Percentiles rank a stretch among this genome's conserved stretches.
phyloP scores from a whole-genome alignment of 2,329 filamentous ascomycete genomes.

The Neurospora sp. region DNA sequence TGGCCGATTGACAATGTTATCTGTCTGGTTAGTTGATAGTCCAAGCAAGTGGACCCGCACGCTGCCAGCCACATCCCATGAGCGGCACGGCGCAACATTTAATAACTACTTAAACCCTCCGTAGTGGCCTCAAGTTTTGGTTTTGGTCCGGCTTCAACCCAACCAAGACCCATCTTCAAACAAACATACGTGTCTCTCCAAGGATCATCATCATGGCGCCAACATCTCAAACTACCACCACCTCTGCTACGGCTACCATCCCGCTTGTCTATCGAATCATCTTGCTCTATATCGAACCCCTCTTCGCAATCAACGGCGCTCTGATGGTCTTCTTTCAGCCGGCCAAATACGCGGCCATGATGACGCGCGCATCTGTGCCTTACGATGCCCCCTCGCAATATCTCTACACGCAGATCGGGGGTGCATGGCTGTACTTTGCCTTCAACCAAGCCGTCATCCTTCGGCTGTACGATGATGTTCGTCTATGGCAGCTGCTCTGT shows the following conservation, averaged over 20 bases:
- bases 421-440: slow-evolving; percentile 26
- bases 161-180: neutral
- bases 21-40: neutral
- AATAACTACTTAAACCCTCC: neutral
- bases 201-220: neutral
- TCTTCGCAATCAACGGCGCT: slow-evolving; percentile 24
- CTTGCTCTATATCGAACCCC: slow-evolving; percentile 26
- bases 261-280: slow-evolving; percentile 24
- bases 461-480: slow-evolving; percentile 22
- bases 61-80: neutral
- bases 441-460: slow-evolving; percentile 28
- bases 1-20: neutral
- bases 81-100: neutral
- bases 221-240: neutral
- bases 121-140: neutral
- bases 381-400: slow-evolving; percentile 17
- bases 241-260: slow-evolving; percentile 14
- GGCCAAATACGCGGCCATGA: slow-evolving; percentile 18
- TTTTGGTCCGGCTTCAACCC: neutral
- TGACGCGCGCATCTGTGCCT: slow-evolving; percentile 19
- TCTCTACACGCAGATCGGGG: slow-evolving; percentile 23
- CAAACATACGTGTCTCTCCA: neutral
- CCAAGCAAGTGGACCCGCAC: neutral
- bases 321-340: slow-evolving; percentile 21
- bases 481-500: slow-evolving; percentile 26